phyloP scores from a whole-genome alignment of 2,329 filamentous ascomycete species.

The Cercospora sesami region DNA sequence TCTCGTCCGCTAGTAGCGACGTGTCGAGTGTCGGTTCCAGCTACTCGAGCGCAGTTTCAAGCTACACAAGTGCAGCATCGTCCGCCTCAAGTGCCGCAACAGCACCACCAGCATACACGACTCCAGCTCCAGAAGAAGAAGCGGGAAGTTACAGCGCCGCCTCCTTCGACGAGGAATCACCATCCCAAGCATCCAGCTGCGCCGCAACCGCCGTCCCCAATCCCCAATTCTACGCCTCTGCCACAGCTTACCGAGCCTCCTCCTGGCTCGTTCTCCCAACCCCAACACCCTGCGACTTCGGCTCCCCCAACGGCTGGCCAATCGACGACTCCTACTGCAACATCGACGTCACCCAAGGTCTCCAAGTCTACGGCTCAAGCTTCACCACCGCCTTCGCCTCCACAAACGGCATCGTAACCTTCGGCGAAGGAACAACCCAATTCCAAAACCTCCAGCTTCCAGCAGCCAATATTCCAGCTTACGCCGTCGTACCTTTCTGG shows the following conservation, averaged over 20 bases:
- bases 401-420: slow-evolving; percentile 38
- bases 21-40: neutral
- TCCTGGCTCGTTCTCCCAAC: slow-evolving; percentile 32
- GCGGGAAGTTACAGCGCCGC: neutral
- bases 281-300: slow-evolving; percentile 38
- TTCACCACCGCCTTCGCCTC: slow-evolving; percentile 30
- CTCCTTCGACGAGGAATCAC: neutral
- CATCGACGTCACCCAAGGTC: slow-evolving; percentile 35
- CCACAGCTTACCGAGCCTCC: slow-evolving; percentile 16
- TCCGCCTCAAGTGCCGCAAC: neutral
- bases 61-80: slow-evolving; percentile 4
- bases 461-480: slow-evolving; percentile 30
- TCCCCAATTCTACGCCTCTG: slow-evolving; percentile 15
- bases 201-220: slow-evolving; percentile 5
- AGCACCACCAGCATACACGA: neutral
- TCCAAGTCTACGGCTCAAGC: slow-evolving; percentile 31
- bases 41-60: slow-evolving; percentile 5
- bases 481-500: slow-evolving; percentile 36
- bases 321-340: slow-evolving; percentile 40
- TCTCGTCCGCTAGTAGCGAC: neutral
- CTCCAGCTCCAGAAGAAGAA: neutral
- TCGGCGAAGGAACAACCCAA: slow-evolving; percentile 31
- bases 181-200: neutral
- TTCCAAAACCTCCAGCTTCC: slow-evolving; percentile 33
- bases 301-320: slow-evolving; percentile 30